These are phyloP conservation scores for Russula olivacea DNA, from an alignment of 768 basidiomycete genomes.

Conservation along the genomic window DNA sequence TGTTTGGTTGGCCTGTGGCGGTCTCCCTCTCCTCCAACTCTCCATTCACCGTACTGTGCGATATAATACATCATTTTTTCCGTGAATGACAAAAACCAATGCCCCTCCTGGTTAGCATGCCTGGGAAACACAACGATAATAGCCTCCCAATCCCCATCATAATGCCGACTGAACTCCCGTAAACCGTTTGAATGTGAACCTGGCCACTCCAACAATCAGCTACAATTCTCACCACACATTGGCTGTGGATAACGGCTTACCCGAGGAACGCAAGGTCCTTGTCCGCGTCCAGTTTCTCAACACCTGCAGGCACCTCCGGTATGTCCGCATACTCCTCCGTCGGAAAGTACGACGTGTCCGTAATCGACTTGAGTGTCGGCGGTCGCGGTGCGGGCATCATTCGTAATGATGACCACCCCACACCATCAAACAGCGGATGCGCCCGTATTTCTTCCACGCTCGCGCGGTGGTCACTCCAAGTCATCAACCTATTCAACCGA, in stretches of 20 bases:
- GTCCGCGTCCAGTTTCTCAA: conserved; percentile 40
- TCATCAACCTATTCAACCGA: conserved; percentile 57
- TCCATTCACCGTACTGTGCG: not conserved
- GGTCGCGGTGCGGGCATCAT: conserved; percentile 92
- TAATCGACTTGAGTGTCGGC: conserved; percentile 85
- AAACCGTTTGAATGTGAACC: conserved; percentile 79
- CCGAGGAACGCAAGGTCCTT: conserved; percentile 58
- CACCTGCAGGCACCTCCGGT: conserved; percentile 42
- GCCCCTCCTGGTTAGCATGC: not conserved
- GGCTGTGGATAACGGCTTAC: conserved; percentile 26
- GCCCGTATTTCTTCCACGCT: conserved; percentile 80
- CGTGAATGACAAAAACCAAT: not conserved
- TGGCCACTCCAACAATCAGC: conserved; percentile 28
- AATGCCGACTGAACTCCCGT: conserved; percentile 30
- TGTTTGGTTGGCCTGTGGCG: conserved; percentile 22
- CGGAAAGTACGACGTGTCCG: conserved; percentile 96
- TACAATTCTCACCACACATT: conserved; percentile 5
- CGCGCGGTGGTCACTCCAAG: conserved; percentile 72
- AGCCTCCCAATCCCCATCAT: not conserved
- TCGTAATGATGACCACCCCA: conserved; percentile 86
- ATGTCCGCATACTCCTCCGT: conserved; percentile 88
- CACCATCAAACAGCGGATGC: conserved; percentile 91
- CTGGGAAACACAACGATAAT: too few relatives aligned
- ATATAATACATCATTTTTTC: not conserved
- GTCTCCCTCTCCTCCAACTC: not conserved